Percentiles rank a stretch among this genome's conserved stretches.
These are phyloP conservation scores for Phytophthora nicotianae DNA, from an alignment of 352 stramenopile genomes.

Conservation along the genomic window DNA sequence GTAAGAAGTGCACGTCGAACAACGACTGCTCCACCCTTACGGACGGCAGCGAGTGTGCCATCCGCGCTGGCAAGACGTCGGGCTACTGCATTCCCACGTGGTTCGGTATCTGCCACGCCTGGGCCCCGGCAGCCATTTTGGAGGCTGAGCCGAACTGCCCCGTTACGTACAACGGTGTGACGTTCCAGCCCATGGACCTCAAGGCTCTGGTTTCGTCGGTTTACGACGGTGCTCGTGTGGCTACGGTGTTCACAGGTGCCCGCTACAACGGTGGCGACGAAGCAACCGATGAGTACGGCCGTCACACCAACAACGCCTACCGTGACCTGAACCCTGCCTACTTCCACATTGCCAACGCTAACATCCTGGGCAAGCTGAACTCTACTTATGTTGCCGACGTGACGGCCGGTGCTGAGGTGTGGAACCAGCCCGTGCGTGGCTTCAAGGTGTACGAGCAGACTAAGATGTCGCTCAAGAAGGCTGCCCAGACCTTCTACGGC, in stretches of 20 bases:
- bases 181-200: constrained; percentile 46
- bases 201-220: constrained; percentile 46
- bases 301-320: constrained; percentile 39
- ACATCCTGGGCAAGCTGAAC: constrained; percentile 48
- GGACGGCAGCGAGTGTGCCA: constrained; percentile 35
- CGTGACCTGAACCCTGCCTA: constrained; percentile 53
- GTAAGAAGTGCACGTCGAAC: constrained; percentile 33
- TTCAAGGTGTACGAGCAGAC: constrained; percentile 53
- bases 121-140: constrained; percentile 42
- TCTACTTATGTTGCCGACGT: constrained; percentile 51
- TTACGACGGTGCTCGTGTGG: constrained; percentile 39
- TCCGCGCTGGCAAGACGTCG: constrained; percentile 31
- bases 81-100: constrained; percentile 55
- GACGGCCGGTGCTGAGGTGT: constrained; percentile 42
- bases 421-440: constrained; percentile 59
- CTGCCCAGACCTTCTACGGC: constrained; percentile 40
- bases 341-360: constrained; percentile 52
- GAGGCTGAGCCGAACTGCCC: constrained; percentile 49
- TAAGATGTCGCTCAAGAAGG: constrained; percentile 35
- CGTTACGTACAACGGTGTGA: constrained; percentile 43
- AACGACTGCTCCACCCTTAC: constrained; percentile 27
- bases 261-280: constrained; percentile 37
- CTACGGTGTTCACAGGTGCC: constrained; percentile 47
- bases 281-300: constrained; percentile 44
- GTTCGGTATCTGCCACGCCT: constrained; percentile 58